Conservation (phyloP, 2,329 filamentous ascomycete genomes). For the Scorias spongiosa region DNA sequence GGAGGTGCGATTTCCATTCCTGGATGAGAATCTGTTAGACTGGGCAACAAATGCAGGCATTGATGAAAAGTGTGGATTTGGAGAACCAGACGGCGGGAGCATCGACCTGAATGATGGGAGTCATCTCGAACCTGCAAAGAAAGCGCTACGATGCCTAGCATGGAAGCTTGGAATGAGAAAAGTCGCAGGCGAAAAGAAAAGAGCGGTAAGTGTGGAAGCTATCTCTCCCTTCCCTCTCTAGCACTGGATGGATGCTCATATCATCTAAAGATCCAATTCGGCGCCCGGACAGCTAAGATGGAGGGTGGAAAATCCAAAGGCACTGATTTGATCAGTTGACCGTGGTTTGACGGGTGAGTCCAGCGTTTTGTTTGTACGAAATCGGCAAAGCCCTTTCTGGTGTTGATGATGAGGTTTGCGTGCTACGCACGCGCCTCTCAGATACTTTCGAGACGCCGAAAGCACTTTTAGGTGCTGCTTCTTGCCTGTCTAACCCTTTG, state of each 20-base stretch:
- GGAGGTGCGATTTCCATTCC: conserved; percentile 77
- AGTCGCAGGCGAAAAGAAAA: conserved; percentile 79
- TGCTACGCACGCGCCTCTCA: neutral
- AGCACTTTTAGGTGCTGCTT: no score
- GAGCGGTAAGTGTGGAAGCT: conserved; percentile 46
- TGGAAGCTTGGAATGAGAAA: conserved; percentile 53
- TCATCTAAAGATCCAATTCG: conserved; percentile 26
- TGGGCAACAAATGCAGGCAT: conserved; percentile 64
- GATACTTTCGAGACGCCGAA: neutral
- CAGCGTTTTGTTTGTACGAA: neutral
- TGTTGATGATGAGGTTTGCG: no score
- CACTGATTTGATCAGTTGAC: conserved; percentile 26
- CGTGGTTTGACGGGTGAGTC: neutral
- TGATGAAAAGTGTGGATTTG: conserved; percentile 78
- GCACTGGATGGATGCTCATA: neutral
- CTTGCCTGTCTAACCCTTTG: neutral
- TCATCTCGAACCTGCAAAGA: conserved; percentile 62
- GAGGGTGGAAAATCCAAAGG: conserved; percentile 33
- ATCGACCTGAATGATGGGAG: conserved; percentile 12
- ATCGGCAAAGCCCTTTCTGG: neutral
- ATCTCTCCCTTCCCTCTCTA: neutral
- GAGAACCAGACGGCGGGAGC: conserved; percentile 12
- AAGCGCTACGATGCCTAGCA: conserved; percentile 62
- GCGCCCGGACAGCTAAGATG: conserved; percentile 32
- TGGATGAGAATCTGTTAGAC: conserved; percentile 73